Evolutionary conservation across 2,329 filamentous ascomycete species (phyloP).

Genomic region (Lecanicillium sp.): DNA sequence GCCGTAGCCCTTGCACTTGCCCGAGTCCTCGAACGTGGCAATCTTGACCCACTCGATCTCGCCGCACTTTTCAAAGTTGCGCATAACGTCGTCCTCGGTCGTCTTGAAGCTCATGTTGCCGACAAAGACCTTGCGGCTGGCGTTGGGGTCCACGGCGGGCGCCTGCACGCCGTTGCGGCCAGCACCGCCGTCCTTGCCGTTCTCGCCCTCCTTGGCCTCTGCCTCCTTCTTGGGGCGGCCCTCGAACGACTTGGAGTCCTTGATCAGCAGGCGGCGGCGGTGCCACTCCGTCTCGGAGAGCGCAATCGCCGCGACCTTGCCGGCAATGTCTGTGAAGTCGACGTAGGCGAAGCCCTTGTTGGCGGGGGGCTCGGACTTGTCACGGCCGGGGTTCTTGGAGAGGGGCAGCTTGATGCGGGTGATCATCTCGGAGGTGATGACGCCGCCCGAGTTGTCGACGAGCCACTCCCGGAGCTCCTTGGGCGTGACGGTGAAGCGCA

Average conservation of each 20-base stretch:
- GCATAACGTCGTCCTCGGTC: conserved; percentile 71
- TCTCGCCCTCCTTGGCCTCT: conserved; percentile 24
- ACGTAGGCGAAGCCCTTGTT: conserved; percentile 98
- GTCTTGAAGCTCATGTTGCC: conserved; percentile 82
- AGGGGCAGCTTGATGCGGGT: conserved; percentile 78
- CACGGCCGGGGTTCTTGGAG: conserved; percentile 41
- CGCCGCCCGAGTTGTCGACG: conserved; percentile 61
- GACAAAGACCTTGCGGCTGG: conserved; percentile 81
- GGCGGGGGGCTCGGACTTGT: conserved; percentile 26
- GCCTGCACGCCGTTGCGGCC: conserved; percentile 27
- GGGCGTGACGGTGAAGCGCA: conserved; percentile 76
- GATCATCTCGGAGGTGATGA: conserved; percentile 63
- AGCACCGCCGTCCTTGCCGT: conserved; percentile 18
- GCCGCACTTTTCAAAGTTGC: conserved; percentile 82
- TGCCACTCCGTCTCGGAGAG: conserved; percentile 77
- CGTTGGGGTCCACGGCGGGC: conserved; percentile 42
- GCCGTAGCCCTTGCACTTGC: conserved; percentile 96
- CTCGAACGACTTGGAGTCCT: conserved; percentile 83
- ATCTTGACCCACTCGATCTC: conserved; percentile 76
- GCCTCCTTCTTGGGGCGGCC: conserved; percentile 71
- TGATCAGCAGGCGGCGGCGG: conserved; percentile 82
- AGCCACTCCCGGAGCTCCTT: conserved; percentile 74
- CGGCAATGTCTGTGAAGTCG: conserved; percentile 70
- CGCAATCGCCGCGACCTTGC: conserved; percentile 70
- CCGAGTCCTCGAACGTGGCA: conserved; percentile 91